Base-by-base conservation (phyloP, 2,329 filamentous ascomycete species). In the Calonectria ilicicola region DNA sequence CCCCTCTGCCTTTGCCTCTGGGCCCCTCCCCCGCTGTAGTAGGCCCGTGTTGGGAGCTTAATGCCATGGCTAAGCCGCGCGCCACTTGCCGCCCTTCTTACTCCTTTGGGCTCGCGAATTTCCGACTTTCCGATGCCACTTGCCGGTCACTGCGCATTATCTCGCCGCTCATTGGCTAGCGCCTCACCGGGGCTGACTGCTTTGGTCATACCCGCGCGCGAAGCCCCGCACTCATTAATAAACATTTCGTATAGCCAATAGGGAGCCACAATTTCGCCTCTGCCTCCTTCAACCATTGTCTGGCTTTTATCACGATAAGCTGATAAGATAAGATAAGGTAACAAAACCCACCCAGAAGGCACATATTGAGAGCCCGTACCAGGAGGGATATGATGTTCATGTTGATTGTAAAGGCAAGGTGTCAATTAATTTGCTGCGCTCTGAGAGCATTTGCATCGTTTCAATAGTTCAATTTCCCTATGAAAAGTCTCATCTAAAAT, bases 201-300 rank as follows among this genome's bases (percentile, higher is more conserved):
- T 58, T 77, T 80, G 69, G 80, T 81, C 73, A 81, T 77, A 79
- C 67, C 73, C 81, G 81, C 81, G 80, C 81, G 80, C 77, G 77
- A 68, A 12, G 69, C 29, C 38, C 69, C 72, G 23, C 72, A 47
- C 42, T 40, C 23, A 72, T 68, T 69, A 62, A 47, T 71, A 71
- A 64, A 75, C 75, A n/a, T 5, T 1, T 19, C 12, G 3, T 40
- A 9, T 35, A 23, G 7, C 53, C 53, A 60, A 60, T 60, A 19
- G 7, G 15, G 21, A 40, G 53, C 2, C 35, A 15, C 14, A 38
- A 23, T 58, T 40, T 58, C 32, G n/a, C 6, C 15, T 35, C 44
- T 12, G 3, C 19, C n/a, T 17, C 0, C 19, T 38, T 8, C 35
- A 19, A 23, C 19, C 8, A 58, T 6, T 21, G 32, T 26, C 10